Base-by-base conservation (phyloP, 1,284 basidiomycete species). In the Ustilago curta region DNA sequence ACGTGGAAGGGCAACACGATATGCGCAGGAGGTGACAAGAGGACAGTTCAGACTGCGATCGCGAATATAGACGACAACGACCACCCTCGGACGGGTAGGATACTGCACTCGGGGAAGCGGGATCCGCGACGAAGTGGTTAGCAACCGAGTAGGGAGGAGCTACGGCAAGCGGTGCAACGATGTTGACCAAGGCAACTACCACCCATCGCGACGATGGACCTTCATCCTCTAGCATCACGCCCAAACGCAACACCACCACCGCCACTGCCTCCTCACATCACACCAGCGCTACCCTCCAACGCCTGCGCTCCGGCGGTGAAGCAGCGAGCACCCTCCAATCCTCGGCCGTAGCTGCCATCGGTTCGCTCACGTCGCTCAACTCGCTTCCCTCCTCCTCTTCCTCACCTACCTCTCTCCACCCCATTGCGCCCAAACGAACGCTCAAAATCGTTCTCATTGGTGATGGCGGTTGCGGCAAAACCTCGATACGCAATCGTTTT, bases 401-500 rank as follows among this genome's bases (percentile, higher is more conserved):
- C 19, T 45, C 61, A 4, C 23, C 42, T 9, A 74, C 66, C 37
- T 74, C 71, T 1, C 39, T 74, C 0, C 61, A 62, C 9, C 45
- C 47, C 5, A 55, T 74, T n/a, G 19, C 61, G 2, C 62, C 67
- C 2, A 55, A 49, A 35, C 59, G 77, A 4, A 54, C 71, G 25
- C 61, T 81, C 49, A 82, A 82, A 61, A 71, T 82, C n/a, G 72
- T 82, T 9, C 66, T 82, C 12, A 81, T 82, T 47, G 80, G 80
- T 19, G 73, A 78, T 39, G 73, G 65, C 11, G 60, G 66, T 1
- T 61, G 44, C n/a, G 80, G 80, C 56, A 82, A 82, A 56, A 82
- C 79, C 0, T 66, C 77, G 1, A 58, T 82, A 32, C 70, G 79
- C 9, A 67, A 74, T 11, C 72, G 66, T 1, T 81, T 76, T 32